Evolutionary conservation across 2,329 filamentous ascomycete species (phyloP), one percentile per base, ranked within the genome.

Genomic region (Penicillium oxalicum): DNA sequence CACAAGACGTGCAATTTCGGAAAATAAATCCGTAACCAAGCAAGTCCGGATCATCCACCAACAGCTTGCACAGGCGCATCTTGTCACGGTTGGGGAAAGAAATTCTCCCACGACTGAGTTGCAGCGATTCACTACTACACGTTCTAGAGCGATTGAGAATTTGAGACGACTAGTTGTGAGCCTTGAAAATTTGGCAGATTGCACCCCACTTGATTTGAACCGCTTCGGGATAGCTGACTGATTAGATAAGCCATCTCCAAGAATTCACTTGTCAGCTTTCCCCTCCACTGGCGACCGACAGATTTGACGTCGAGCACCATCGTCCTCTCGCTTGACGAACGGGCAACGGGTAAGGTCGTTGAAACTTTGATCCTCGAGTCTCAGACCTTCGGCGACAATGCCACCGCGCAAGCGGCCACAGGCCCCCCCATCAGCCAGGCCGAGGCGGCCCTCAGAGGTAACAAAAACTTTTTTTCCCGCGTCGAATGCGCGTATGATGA

Each of bases 321-420:
- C 32, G 35, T 32, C 41, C 51, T 33, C 45, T 18, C 9, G 37
- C 44, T 36, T 18, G 47, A 47, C 38, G 38, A 40, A 41, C 44
- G 44, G 40, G 46, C 49, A 11, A 32, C 47, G 47, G 44, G 50
- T 55, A 49, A 50, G 39, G 45, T 49, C 36, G 33, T 18, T 34
- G 43, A 50, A 43, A 41, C 25, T 29, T 8, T 32, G 42, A 9
- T 45, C 24, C 40, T 25, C 33, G 48, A 42, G 51, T 8, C 24
- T 43, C 44, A 48, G 47, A 45, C 37, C 25, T 29, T 38, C 49
- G 52, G 49, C 44, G 40, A 55, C 47, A 47, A 70, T 71, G 68
- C 65, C 68, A 52, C 68, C 68, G 50, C 66, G 66, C 52, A 66
- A 58, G 58, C 66, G 62, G 60, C 59, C 62, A 40, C 63, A 65